These are phyloP conservation scores for Chamaecyparis obtusa DNA, from an alignment of 75 land plant genomes.

Conservation along the genomic window DNA sequence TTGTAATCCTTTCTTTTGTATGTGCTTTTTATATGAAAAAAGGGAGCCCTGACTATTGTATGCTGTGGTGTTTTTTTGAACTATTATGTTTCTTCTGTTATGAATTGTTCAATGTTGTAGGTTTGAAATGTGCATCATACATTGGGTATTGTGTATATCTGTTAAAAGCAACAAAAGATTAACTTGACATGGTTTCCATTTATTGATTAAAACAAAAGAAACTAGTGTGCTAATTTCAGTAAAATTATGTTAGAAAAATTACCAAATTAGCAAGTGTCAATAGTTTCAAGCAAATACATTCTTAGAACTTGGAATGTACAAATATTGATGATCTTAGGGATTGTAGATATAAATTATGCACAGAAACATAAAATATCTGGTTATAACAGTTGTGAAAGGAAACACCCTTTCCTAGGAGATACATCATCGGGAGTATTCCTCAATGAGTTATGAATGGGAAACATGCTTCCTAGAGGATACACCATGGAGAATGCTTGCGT, in stretches of 20 bases:
- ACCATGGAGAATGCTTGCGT: background rate
- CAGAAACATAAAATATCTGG: background rate
- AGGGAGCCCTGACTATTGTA: background rate
- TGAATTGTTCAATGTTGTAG: background rate
- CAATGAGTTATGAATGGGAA: background rate
- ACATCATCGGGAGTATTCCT: background rate
- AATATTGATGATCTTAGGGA: background rate
- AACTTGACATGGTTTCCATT: background rate
- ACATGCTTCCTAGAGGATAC: background rate
- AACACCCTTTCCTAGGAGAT: background rate
- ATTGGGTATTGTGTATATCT: background rate
- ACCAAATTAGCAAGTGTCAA: background rate
- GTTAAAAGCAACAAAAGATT: background rate
- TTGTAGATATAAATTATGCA: background rate
- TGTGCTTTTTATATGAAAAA: constrained; percentile 5
- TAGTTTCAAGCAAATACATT: background rate
- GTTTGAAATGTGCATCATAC: background rate
- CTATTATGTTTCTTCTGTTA: background rate
- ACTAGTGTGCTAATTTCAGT: background rate
- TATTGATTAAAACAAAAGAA: background rate
- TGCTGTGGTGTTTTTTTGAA: background rate
- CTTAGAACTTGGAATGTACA: background rate
- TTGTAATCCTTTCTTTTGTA: background rate
- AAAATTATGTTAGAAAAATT: background rate
- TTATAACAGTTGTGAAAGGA: background rate